phyloP scores from a whole-genome alignment of 768 basidiomycete species.

The Tulasnella sp. region DNA sequence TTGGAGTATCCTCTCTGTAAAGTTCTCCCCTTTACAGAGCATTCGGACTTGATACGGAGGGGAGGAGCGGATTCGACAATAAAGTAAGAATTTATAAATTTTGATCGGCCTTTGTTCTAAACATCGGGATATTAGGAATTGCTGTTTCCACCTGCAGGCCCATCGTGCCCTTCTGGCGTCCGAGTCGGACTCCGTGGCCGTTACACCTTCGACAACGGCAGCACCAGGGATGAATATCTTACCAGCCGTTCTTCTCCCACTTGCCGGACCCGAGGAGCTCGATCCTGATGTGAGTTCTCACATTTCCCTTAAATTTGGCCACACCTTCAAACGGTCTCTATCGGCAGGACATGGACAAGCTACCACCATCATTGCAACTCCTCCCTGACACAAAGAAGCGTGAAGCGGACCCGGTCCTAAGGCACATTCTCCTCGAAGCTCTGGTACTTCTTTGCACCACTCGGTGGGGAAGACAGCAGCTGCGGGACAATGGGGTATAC shows the following conservation, averaged over 20 bases:
- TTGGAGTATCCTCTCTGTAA: slow-evolving; percentile 78
- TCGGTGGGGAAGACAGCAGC: slow-evolving; percentile 74
- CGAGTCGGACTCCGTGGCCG: slow-evolving; percentile 49
- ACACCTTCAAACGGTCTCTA: neutral
- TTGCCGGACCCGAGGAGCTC: slow-evolving; percentile 92
- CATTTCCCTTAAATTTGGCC: neutral
- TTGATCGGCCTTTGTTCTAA: neutral
- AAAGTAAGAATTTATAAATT: slow-evolving; percentile 47
- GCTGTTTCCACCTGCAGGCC: slow-evolving; percentile 57
- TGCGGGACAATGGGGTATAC: slow-evolving; percentile 77
- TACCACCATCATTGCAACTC: slow-evolving; percentile 80
- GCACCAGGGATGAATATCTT: slow-evolving; percentile 79
- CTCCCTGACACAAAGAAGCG: slow-evolving; percentile 76
- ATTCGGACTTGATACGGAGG: slow-evolving; percentile 74
- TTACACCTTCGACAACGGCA: slow-evolving; percentile 48
- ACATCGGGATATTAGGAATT: slow-evolving; percentile 48
- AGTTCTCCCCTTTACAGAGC: slow-evolving; percentile 81
- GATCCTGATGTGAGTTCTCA: slow-evolving; percentile 64
- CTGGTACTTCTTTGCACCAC: slow-evolving; percentile 83
- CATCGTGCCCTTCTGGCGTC: slow-evolving; percentile 61
- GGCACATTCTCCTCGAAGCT: slow-evolving; percentile 82
- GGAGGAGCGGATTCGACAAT: slow-evolving; percentile 81
- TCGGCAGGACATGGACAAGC: slow-evolving; percentile 72
- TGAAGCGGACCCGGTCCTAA: slow-evolving; percentile 66
- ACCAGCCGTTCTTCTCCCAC: slow-evolving; percentile 75